Evolutionary conservation across 1,284 basidiomycete genomes (phyloP), one percentile per base, ranked within the genome.

Genomic region (Wallemia hederae): DNA sequence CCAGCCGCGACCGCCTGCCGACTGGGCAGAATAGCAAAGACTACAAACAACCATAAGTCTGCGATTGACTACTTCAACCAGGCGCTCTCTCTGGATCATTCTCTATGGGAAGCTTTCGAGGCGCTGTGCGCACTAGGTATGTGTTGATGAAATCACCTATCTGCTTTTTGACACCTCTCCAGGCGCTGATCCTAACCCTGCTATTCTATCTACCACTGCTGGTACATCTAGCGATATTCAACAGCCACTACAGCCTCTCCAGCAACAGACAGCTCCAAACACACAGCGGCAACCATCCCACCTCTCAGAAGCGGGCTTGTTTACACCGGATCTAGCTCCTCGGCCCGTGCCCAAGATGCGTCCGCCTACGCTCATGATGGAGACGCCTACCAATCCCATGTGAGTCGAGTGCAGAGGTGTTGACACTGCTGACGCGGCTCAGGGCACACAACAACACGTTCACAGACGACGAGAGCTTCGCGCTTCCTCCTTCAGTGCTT

Each of bases 81-180:
- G 62, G 85, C 87, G 15, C 74, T 94, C 61, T 69, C 72, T 17
- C 70, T 82, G 58, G 82, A 89, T 69, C 84, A 85, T 24, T 79
- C 86, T 71, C 72, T 90, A 58, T 94, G 89, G 89, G 90, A 96
- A 70, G 90, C 90, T 0, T 87, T 91, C 68, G 84, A 87, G 65
- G 88, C 85, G 0, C 71, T 96, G 27, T 94, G 89, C 69, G 73
- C 79, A 59, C 72, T 87, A 39, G 89, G 90, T 86, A n/a, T n/a
- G 65, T 65, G 77, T 74, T 26, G 1, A 60, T 62, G 15, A 61
- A 62, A 24, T 26, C 26, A 24, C 55, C 11, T 7, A 57, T 28
- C 33, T 60, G 19, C 59, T 55, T 11, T 27, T 15, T 31, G 3
- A 58, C 24, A 34, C 3, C 22, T 34, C 7, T 27, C 24, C 55